phyloP scores from a whole-genome alignment of 352 stramenopile species.

The Globisporangium barbulae region DNA sequence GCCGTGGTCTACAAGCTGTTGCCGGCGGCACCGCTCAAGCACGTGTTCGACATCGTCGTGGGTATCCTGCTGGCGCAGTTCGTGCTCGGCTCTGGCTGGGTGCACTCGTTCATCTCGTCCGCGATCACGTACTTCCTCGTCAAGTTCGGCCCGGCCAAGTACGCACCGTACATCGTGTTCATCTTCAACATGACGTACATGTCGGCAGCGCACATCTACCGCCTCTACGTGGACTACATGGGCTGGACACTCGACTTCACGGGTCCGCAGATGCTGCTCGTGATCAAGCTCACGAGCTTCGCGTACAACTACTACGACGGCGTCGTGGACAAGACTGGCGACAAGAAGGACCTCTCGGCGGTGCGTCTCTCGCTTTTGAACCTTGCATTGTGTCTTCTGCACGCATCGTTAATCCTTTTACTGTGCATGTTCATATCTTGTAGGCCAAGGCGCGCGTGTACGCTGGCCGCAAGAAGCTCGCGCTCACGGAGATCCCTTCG shows the following conservation, averaged over 20 bases:
- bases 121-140: constrained; percentile 91
- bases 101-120: constrained; percentile 93
- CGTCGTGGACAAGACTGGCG: constrained; percentile 53
- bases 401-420: neutral
- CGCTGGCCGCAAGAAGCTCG: constrained; percentile 43
- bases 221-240: constrained; percentile 96
- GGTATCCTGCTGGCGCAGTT: constrained; percentile 94
- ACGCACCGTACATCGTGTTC: constrained; percentile 86
- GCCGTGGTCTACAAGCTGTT: constrained; percentile 88
- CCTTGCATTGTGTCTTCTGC: neutral
- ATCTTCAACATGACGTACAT: constrained; percentile 95
- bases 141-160: constrained; percentile 41
- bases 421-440: neutral
- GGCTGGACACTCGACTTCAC: constrained; percentile 88
- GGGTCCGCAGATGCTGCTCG: constrained; percentile 90
- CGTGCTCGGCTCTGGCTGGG: constrained; percentile 90
- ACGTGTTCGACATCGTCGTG: constrained; percentile 91
- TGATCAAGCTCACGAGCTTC: constrained; percentile 97
- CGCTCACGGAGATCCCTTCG: constrained; percentile 81
- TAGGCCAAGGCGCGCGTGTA: constrained; percentile 25
- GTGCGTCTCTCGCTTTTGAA: neutral
- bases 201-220: constrained; percentile 91
- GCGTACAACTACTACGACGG: constrained; percentile 98
- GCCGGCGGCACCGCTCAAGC: constrained; percentile 82
- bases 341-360: constrained; percentile 25